phyloP scores from a whole-genome alignment of 352 stramenopile species.

The Phytopythium helicoides region DNA sequence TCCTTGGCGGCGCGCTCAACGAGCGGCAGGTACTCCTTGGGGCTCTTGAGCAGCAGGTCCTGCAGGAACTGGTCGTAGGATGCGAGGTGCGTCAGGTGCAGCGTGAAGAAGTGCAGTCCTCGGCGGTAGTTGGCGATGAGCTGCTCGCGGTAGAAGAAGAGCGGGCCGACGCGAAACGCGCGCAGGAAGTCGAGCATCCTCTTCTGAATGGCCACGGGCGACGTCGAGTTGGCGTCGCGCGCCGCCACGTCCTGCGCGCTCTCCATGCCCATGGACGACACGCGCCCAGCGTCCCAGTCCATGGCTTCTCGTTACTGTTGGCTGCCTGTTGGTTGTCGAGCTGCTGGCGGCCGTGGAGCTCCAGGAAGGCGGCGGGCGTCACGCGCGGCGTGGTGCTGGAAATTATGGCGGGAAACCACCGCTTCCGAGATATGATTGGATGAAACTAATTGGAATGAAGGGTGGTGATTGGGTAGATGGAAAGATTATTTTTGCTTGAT shows the following conservation, averaged over 20 bases:
- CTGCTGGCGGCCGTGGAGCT: too few species aligned
- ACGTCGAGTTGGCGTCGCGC: constrained; percentile 49
- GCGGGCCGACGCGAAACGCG: constrained; percentile 79
- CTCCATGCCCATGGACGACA: constrained; percentile 83
- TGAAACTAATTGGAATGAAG: too few species aligned
- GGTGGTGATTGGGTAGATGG: too few species aligned
- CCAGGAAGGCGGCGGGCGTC: too few species aligned
- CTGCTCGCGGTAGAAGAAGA: constrained; percentile 91
- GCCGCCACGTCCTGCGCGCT: constrained; percentile 42
- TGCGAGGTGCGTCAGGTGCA: constrained; percentile 83
- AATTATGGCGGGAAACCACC: too few species aligned
- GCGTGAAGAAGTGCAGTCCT: constrained; percentile 65
- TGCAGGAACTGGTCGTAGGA: constrained; percentile 87
- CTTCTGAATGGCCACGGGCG: constrained; percentile 58
- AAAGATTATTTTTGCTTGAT: too few species aligned
- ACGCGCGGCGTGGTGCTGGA: too few species aligned
- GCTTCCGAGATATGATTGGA: too few species aligned
- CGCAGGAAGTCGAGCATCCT: constrained; percentile 84
- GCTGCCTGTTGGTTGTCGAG: too few species aligned
- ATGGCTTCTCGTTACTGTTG: too few species aligned
- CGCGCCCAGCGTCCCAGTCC: constrained; percentile 80
- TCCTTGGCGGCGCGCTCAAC: constrained; percentile 86
- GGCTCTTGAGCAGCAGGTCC: constrained; percentile 81
- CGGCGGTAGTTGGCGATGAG: constrained; percentile 85
- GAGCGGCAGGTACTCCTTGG: constrained; percentile 81